phyloP scores from a whole-genome alignment of 805 yeast genomes.

The Ascoidea tarda region DNA sequence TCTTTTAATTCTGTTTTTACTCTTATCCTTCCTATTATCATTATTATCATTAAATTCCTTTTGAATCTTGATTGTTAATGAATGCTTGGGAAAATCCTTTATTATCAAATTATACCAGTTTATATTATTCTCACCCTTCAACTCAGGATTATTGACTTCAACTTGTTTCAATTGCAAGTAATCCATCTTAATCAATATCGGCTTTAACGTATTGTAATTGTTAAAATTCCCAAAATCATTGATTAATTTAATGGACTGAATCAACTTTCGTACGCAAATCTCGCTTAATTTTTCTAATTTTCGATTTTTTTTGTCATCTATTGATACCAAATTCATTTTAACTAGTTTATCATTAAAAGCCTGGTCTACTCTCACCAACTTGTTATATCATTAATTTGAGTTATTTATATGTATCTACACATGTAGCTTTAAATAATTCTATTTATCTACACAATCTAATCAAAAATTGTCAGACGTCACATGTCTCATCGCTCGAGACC shows the following conservation, averaged over 20 bases:
- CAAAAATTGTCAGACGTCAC: background rate
- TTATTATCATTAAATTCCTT: background rate
- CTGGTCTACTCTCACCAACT: background rate
- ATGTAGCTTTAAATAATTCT: background rate
- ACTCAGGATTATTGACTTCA: conserved; percentile 3
- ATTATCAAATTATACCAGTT: conserved; percentile 4
- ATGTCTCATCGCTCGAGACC: no score
- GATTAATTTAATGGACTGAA: background rate
- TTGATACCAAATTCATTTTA: background rate
- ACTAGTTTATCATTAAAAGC: background rate
- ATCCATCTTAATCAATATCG: conserved; percentile 4
- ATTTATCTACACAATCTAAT: background rate
- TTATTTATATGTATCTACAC: background rate
- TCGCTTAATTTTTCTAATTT: conserved; percentile 1
- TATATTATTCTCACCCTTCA: background rate
- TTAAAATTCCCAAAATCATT: conserved; percentile 5
- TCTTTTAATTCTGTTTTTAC: background rate
- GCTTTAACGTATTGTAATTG: conserved; percentile 2
- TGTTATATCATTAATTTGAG: background rate
- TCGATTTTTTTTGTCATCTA: background rate
- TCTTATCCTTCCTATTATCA: background rate
- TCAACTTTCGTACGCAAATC: conserved; percentile 3
- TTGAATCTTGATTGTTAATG: background rate
- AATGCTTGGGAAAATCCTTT: conserved; percentile 4
- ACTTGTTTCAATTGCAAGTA: conserved; percentile 3